Percentiles rank a stretch among this genome's conserved stretches.
Conservation (phyloP, 179 eudicot genomes). For the Beta lomatogona region DNA sequence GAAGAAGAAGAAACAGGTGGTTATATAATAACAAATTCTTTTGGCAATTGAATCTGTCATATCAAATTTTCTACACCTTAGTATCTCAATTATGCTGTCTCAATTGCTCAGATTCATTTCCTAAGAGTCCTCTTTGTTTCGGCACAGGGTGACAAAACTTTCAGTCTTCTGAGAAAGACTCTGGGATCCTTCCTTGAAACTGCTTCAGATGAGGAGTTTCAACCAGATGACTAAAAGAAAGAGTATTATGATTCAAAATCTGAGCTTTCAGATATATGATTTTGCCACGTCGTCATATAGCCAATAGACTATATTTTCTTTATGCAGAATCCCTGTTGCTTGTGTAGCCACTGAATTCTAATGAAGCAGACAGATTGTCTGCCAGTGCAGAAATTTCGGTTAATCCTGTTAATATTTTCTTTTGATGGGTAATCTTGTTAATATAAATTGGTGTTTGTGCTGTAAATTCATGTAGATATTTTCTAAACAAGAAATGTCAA, state of each 20-base stretch:
- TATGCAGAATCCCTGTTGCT: not conserved
- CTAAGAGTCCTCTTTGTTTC: not conserved
- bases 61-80: not conserved
- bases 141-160: constrained; percentile 73
- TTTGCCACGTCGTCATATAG: not conserved
- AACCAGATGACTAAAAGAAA: constrained; percentile 52
- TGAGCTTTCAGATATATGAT: not conserved
- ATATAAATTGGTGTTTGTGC: not conserved
- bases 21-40: not conserved
- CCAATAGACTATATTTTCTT: not conserved
- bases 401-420: not conserved
- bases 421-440: not conserved
- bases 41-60: not conserved
- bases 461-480: not conserved
- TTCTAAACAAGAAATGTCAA: not conserved
- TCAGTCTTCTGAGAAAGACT: constrained; percentile 79
- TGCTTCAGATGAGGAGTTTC: constrained; percentile 79
- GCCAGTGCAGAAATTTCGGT: not conserved
- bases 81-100: not conserved
- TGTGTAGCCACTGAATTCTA: not conserved
- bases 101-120: not conserved
- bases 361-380: not conserved
- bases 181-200: constrained; percentile 82
- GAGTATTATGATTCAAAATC: not conserved
- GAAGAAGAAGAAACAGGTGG: constrained; percentile 88